phyloP scores from a whole-genome alignment of 441 rosid genomes.

The Eutrema salsugineum region DNA sequence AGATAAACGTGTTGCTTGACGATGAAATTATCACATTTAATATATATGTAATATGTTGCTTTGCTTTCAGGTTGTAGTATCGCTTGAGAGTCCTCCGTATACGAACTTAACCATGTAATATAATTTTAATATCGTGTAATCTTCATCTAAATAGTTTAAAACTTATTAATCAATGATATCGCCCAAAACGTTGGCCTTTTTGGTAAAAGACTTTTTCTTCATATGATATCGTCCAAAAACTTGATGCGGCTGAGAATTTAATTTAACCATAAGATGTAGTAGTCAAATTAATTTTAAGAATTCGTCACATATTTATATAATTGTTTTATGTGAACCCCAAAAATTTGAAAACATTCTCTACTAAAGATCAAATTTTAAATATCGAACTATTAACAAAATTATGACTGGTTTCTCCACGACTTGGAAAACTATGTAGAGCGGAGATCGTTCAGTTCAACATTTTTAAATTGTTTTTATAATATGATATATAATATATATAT shows the following conservation, averaged over 20 bases:
- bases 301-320: not conserved
- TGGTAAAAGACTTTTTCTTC: conserved; percentile 4
- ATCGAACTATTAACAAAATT: not conserved
- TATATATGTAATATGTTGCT: not conserved
- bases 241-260: not conserved
- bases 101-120: not conserved
- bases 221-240: not conserved
- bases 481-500: too few relatives aligned
- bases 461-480: not conserved
- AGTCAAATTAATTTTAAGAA: not conserved
- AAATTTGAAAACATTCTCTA: not conserved
- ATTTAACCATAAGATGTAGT: not conserved
- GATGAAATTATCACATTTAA: not conserved
- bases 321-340: not conserved
- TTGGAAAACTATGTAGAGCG: not conserved
- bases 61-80: not conserved
- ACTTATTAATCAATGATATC: not conserved
- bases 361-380: not conserved
- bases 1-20: not conserved
- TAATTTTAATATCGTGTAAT: not conserved
- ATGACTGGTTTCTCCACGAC: not conserved
- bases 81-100: not conserved
- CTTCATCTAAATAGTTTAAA: not conserved
- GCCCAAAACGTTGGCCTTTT: not conserved
- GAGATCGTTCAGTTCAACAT: not conserved